Evolutionary conservation across 2,329 filamentous ascomycete genomes (phyloP).

Genomic region (Cercospora sesami): DNA sequence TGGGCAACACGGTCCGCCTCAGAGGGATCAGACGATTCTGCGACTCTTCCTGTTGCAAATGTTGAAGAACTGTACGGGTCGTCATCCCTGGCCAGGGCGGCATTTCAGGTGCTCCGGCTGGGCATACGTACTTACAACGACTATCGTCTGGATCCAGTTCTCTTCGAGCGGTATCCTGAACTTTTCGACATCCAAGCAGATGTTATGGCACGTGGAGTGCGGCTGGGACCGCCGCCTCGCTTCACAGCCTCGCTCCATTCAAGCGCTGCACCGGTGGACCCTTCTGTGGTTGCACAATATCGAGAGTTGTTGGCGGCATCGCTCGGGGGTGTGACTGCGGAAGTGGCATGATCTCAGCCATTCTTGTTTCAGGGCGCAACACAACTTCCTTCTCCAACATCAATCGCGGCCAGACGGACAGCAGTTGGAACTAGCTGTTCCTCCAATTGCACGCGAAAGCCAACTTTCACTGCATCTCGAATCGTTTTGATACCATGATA

Average conservation of each 20-base stretch:
- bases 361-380: neutral
- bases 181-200: conserved; percentile 4
- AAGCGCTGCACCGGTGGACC: neutral
- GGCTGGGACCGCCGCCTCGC: neutral
- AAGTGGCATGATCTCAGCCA: neutral
- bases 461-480: neutral
- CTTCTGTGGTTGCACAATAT: neutral
- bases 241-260: neutral
- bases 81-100: neutral
- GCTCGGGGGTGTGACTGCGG: neutral
- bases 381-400: neutral
- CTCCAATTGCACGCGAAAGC: neutral
- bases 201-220: neutral
- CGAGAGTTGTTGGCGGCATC: neutral
- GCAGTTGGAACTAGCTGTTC: neutral
- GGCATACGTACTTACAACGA: neutral
- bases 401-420: neutral
- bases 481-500: neutral
- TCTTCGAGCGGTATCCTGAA: conserved; percentile 3
- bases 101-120: neutral
- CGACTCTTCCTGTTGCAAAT: neutral
- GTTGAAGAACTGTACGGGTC: neutral
- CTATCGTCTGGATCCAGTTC: conserved; percentile 1
- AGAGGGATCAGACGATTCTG: neutral
- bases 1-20: neutral